Evolutionary conservation across 73 alveolate genomes (phyloP).

Genomic region (Symbiodinium pilosum): DNA sequence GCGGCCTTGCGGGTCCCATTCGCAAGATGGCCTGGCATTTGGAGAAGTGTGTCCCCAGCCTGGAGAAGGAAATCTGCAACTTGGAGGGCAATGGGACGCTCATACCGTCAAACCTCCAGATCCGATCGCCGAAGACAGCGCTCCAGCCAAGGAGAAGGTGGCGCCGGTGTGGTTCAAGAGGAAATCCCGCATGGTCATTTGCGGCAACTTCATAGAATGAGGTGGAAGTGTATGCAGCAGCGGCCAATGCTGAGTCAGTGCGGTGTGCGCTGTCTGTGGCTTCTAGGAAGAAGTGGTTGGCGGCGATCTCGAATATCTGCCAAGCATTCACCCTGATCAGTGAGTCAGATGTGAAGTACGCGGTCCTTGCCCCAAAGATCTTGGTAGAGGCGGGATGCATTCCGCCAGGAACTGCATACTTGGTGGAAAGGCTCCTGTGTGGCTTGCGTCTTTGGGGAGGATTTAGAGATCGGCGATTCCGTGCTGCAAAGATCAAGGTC

Average conservation of each 20-base stretch:
- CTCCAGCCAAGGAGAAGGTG: not conserved
- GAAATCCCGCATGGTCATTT: not conserved
- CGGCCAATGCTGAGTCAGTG: not conserved
- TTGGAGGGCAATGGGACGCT: not conserved
- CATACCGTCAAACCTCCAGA: not conserved
- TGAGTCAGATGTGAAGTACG: not conserved
- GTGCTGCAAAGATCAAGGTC: not conserved
- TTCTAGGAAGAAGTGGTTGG: not conserved
- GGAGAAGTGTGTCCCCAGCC: not conserved
- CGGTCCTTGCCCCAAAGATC: not conserved
- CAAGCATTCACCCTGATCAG: not conserved
- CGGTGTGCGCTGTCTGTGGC: not conserved
- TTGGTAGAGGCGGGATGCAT: not conserved
- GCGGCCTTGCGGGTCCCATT: too few species aligned
- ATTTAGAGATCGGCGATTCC: not conserved
- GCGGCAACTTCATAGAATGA: not conserved
- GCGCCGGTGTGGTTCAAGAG: not conserved
- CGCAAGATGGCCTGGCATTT: too few species aligned
- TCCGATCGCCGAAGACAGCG: not conserved
- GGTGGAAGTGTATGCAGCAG: not conserved
- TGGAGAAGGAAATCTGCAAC: not conserved
- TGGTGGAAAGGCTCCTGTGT: not conserved
- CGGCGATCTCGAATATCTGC: not conserved
- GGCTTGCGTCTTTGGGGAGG: not conserved
- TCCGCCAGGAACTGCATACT: not conserved